Percentiles rank a stretch among this genome's conserved stretches.
phyloP scores from a whole-genome alignment of 139 green algal species.

The Volvox reticuliferus region DNA sequence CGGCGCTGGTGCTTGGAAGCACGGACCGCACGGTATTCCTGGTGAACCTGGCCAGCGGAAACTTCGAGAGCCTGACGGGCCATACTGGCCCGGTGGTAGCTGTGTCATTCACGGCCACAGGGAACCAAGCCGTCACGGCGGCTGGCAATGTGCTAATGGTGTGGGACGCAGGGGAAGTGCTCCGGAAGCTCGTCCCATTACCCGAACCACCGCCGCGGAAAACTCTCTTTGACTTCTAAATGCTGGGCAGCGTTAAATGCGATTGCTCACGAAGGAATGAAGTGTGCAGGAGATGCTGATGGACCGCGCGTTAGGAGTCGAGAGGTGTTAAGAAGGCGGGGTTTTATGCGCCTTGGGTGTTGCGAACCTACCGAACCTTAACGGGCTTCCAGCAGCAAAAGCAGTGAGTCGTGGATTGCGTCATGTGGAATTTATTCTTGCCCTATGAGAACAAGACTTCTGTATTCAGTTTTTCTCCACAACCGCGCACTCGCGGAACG shows the following conservation, averaged over 20 bases:
- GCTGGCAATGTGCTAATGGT: slow-evolving; percentile 31
- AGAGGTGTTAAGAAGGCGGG: not conserved
- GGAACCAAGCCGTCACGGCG: slow-evolving; percentile 14
- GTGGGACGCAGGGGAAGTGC: slow-evolving; percentile 12
- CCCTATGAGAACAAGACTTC: too few relatives aligned
- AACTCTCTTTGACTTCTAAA: slow-evolving; percentile 3
- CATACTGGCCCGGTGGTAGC: slow-evolving; percentile 12
- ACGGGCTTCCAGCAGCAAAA: not conserved
- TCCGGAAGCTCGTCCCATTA: not conserved
- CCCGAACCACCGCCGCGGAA: not conserved
- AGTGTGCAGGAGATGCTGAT: not conserved
- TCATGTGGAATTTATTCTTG: too few relatives aligned
- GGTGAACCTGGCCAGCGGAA: slow-evolving; percentile 17
- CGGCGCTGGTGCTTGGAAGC: slow-evolving; percentile 37
- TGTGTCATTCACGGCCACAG: not conserved
- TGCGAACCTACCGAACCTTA: not conserved
- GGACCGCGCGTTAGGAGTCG: not conserved
- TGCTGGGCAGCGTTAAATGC: not conserved
- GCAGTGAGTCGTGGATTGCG: not conserved
- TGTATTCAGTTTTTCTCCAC: not conserved
- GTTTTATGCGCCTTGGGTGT: not conserved
- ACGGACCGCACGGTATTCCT: slow-evolving; percentile 29
- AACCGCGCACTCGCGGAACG: not conserved
- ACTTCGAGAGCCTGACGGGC: not conserved
- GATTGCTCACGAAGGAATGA: not conserved